Percentiles rank a stretch among this genome's conserved stretches.
Evolutionary conservation across 2,329 filamentous ascomycete genomes (phyloP).

Genomic region (Macrophomina phaseolina): DNA sequence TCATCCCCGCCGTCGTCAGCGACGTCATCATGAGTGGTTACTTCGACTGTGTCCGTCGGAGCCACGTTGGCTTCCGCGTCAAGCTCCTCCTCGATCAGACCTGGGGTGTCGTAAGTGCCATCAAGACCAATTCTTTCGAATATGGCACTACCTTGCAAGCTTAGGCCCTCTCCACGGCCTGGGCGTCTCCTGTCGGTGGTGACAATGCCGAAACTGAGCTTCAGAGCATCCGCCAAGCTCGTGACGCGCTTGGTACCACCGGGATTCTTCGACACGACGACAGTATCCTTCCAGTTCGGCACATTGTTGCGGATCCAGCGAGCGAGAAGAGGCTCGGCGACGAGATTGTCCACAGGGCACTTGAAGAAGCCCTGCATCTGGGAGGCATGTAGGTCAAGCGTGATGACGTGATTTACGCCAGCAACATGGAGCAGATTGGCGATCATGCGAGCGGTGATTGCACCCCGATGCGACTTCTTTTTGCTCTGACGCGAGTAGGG

Average conservation of each 20-base stretch:
- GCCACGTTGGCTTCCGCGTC: slow-evolving; percentile 44
- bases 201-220: slow-evolving; percentile 97
- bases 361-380: slow-evolving; percentile 99
- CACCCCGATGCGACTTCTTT: slow-evolving; percentile 96
- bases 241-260: slow-evolving; percentile 97
- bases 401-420: slow-evolving; percentile 96
- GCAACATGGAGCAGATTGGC: slow-evolving; percentile 93
- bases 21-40: not conserved
- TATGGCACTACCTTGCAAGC: slow-evolving; percentile 73
- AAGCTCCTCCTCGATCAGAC: slow-evolving; percentile 38
- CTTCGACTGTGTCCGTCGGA: slow-evolving; percentile 29
- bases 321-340: slow-evolving; percentile 92
- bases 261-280: slow-evolving; percentile 97
- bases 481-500: slow-evolving; percentile 99
- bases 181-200: slow-evolving; percentile 74
- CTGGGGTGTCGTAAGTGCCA: slow-evolving; percentile 48
- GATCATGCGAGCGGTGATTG: slow-evolving; percentile 96
- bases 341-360: slow-evolving; percentile 95
- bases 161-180: slow-evolving; percentile 52
- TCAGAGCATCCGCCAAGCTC: slow-evolving; percentile 90
- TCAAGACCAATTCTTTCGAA: slow-evolving; percentile 56
- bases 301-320: slow-evolving; percentile 95
- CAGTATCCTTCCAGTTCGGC: slow-evolving; percentile 83
- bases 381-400: slow-evolving; percentile 87
- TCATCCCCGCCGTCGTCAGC: slow-evolving; percentile 35